phyloP scores from a whole-genome alignment of 805 yeast genomes.

The Yamadazyma philogaea region DNA sequence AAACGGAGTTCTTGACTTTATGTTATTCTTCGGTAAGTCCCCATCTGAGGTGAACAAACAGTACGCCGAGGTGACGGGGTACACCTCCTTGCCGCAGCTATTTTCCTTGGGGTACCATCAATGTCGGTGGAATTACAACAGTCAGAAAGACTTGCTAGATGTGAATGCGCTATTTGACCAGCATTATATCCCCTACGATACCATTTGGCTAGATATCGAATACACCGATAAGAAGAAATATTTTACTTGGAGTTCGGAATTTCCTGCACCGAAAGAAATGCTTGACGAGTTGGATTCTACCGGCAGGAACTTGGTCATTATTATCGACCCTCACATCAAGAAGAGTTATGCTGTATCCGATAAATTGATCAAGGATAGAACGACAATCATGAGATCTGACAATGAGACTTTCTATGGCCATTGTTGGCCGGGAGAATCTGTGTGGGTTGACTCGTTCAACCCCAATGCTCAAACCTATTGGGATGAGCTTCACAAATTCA shows the following conservation, averaged over 20 bases:
- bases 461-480: slow-evolving; percentile 61
- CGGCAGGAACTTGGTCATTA: slow-evolving; percentile 77
- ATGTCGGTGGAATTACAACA: slow-evolving; percentile 96
- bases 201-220: slow-evolving; percentile 93
- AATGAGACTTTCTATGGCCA: slow-evolving; percentile 69
- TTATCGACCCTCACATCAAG: slow-evolving; percentile 91
- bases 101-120: slow-evolving; percentile 91
- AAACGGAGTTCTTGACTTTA: slow-evolving; percentile 75
- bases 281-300: slow-evolving; percentile 59
- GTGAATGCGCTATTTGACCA: slow-evolving; percentile 70
- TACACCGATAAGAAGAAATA: slow-evolving; percentile 84
- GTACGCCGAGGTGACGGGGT: slow-evolving; percentile 73
- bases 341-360: slow-evolving; percentile 65
- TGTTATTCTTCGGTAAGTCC: slow-evolving; percentile 59
- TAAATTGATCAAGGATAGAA: slow-evolving; percentile 35
- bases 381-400: slow-evolving; percentile 46
- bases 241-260: slow-evolving; percentile 83
- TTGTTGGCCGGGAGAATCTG: slow-evolving; percentile 97
- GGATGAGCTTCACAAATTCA: slow-evolving; percentile 51
- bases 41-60: slow-evolving; percentile 55
- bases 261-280: slow-evolving; percentile 75
- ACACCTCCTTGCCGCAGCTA: slow-evolving; percentile 65
- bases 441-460: slow-evolving; percentile 87
- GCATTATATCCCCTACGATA: slow-evolving; percentile 77
- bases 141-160: slow-evolving; percentile 77